phyloP scores from a whole-genome alignment of 768 basidiomycete species.

The Auriculariales sp. region DNA sequence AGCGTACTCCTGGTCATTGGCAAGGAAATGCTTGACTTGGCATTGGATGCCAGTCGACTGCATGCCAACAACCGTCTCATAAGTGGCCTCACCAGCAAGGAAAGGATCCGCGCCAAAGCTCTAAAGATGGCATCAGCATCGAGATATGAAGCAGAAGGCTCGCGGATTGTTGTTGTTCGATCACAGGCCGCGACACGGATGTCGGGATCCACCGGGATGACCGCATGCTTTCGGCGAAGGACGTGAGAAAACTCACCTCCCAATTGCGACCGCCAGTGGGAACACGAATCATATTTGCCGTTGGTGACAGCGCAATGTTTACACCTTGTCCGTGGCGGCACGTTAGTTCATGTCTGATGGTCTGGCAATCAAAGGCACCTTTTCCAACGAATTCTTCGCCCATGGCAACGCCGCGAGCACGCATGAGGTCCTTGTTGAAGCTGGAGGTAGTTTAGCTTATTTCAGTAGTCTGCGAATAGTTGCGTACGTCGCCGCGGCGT shows the following conservation, averaged over 20 bases:
- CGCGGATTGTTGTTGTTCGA: no score
- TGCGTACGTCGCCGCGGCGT: conserved; percentile 51
- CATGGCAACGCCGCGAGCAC: conserved; percentile 61
- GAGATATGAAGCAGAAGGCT: background rate
- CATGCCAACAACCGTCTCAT: conserved; percentile 71
- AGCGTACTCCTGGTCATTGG: conserved; percentile 23
- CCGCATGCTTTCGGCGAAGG: background rate
- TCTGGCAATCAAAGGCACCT: conserved; percentile 70
- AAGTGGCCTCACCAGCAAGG: conserved; percentile 57
- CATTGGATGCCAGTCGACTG: conserved; percentile 72
- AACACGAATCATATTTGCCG: conserved; percentile 78
- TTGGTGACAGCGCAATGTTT: conserved; percentile 26
- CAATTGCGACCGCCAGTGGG: conserved; percentile 73
- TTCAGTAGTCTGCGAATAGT: no score
- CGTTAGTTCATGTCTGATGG: no score
- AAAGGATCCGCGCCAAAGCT: conserved; percentile 86
- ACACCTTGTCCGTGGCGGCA: conserved; percentile 15
- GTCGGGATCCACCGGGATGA: no score
- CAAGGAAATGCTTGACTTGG: conserved; percentile 60
- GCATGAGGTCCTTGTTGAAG: conserved; percentile 67
- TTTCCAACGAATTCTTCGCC: conserved; percentile 75
- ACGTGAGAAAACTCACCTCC: conserved; percentile 35
- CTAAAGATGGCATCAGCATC: background rate
- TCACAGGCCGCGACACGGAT: no score
- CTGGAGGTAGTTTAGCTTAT: background rate